Conservation (phyloP, 257 asterid species). For the Solanum chilense region DNA sequence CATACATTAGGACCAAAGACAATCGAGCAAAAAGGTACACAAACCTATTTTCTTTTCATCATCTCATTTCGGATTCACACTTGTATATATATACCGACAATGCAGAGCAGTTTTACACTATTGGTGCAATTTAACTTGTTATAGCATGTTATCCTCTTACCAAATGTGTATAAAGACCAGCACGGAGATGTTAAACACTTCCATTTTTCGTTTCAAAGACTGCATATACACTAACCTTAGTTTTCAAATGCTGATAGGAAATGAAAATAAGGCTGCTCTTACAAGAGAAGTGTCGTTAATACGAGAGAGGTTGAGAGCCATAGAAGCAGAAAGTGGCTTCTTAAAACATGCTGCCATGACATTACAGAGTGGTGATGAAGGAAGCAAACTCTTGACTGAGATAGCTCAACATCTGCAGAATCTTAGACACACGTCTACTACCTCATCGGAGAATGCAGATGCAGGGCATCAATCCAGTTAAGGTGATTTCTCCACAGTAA, state of each 20-base stretch:
- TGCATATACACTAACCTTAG: neutral
- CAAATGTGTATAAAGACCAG: too few relatives aligned
- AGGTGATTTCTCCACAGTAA: neutral
- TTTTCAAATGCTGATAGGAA: conserved; percentile 3
- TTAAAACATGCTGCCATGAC: conserved; percentile 76
- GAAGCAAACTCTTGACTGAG: conserved; percentile 58
- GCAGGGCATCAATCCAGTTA: neutral
- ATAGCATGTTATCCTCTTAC: neutral
- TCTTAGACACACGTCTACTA: conserved; percentile 26
- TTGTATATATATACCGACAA: neutral
- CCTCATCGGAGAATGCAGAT: neutral
- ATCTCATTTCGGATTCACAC: neutral
- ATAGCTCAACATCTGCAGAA: conserved; percentile 68
- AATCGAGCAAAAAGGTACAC: conserved; percentile 26
- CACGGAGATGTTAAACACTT: neutral
- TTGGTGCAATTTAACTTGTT: neutral
- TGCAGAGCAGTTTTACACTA: neutral
- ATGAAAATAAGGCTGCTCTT: conserved; percentile 17
- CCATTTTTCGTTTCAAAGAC: neutral
- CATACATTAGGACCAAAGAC: conserved; percentile 1
- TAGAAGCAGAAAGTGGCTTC: conserved; percentile 64
- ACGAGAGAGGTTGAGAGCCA: conserved; percentile 42
- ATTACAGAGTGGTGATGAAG: conserved; percentile 60
- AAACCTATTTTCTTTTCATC: neutral
- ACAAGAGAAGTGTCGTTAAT: conserved; percentile 41